Percentiles rank a stretch among this genome's conserved stretches.
phyloP scores from a whole-genome alignment of 2,329 filamentous ascomycete genomes.

The Aspergillus calidoustus region DNA sequence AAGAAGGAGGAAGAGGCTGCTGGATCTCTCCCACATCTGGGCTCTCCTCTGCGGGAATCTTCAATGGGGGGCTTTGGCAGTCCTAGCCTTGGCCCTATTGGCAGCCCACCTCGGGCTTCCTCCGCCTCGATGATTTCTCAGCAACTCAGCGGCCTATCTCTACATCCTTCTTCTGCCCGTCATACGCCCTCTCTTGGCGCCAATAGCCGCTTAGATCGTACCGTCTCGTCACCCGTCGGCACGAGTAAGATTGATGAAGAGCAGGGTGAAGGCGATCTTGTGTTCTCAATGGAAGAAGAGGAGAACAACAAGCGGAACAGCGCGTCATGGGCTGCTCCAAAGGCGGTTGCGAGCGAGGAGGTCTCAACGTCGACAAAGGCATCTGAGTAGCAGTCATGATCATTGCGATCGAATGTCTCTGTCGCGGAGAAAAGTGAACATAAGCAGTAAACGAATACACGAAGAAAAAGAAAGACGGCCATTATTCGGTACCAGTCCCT shows the following conservation, averaged over 20 bases:
- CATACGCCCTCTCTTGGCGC: constrained; percentile 38
- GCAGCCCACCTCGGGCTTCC: constrained; percentile 58
- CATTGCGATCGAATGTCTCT: constrained; percentile 12
- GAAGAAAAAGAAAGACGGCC: constrained; percentile 22
- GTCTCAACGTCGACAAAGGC: constrained; percentile 27
- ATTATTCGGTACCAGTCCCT: constrained; percentile 21
- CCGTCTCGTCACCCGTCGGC: constrained; percentile 51
- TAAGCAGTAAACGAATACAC: constrained; percentile 25
- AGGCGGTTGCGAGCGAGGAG: constrained; percentile 36
- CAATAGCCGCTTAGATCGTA: constrained; percentile 48
- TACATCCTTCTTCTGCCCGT: constrained; percentile 48
- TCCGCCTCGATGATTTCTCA: constrained; percentile 67
- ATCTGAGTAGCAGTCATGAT: constrained; percentile 27
- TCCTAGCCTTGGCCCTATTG: constrained; percentile 56
- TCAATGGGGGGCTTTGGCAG: constrained; percentile 53
- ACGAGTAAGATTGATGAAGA: constrained; percentile 55
- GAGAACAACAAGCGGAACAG: constrained; percentile 50
- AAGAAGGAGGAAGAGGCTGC: constrained; percentile 57
- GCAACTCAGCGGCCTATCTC: constrained; percentile 53
- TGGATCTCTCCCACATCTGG: constrained; percentile 63
- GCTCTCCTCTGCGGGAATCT: constrained; percentile 68
- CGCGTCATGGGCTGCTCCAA: constrained; percentile 39
- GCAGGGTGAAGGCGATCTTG: constrained; percentile 50
- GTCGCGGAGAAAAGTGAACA: constrained; percentile 18
- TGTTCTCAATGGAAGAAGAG: constrained; percentile 58